Conservation (phyloP, 2,329 filamentous ascomycete species). For the Alternaria arbusti region DNA sequence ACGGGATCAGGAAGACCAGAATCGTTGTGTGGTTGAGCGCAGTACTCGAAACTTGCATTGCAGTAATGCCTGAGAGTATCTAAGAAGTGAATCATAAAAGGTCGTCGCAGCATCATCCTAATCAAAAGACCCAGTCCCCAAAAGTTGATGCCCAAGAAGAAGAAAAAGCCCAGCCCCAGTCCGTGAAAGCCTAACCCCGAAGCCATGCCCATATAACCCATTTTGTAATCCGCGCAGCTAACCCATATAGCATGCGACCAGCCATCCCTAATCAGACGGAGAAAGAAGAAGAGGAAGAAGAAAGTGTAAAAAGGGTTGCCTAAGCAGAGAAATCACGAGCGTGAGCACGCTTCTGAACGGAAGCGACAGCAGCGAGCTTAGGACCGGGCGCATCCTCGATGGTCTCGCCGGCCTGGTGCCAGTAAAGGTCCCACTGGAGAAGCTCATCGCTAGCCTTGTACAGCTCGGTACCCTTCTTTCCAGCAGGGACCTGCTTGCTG, state of each 20-base stretch:
- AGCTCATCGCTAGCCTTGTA: constrained; percentile 36
- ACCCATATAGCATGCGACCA: background rate
- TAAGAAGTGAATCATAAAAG: constrained; percentile 7
- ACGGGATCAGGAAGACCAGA: background rate
- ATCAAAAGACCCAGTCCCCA: constrained; percentile 1
- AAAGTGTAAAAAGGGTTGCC: background rate
- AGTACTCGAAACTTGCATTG: background rate
- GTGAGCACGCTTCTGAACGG: constrained; percentile 24
- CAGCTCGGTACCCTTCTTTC: constrained; percentile 40
- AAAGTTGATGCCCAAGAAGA: background rate
- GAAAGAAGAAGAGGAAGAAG: background rate
- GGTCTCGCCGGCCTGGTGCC: constrained; percentile 35
- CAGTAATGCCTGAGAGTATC: background rate
- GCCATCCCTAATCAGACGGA: background rate
- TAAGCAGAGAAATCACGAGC: constrained; percentile 37
- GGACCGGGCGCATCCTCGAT: constrained; percentile 31
- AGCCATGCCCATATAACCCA: background rate
- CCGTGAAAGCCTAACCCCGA: background rate
- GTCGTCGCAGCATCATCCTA: background rate
- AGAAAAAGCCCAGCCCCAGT: background rate
- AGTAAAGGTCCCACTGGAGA: constrained; percentile 39
- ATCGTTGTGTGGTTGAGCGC: background rate
- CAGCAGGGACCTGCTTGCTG: constrained; percentile 28
- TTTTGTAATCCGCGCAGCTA: background rate
- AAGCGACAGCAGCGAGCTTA: constrained; percentile 25